A percentile compares a stretch with the other conserved stretches of the same genome.
These are phyloP conservation scores for Dimargaris cristalligena DNA, from an alignment of 192 early-diverging fungal species.

Conservation along the genomic window DNA sequence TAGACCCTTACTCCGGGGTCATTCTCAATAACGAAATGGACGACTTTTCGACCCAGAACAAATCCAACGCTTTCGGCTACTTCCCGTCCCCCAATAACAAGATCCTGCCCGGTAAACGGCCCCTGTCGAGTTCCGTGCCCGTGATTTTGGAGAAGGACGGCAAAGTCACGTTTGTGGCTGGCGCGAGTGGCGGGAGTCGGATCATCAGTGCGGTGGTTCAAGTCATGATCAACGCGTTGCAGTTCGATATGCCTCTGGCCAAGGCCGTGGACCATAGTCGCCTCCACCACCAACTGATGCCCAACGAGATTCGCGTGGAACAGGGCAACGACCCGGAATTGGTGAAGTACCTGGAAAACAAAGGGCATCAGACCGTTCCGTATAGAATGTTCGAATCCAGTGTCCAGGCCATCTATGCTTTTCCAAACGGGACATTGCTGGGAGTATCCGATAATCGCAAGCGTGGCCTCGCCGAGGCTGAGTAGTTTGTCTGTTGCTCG, in stretches of 20 bases:
- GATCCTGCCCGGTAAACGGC: conserved; percentile 65
- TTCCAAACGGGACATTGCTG: conserved; percentile 24
- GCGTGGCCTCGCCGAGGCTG: conserved; percentile 44
- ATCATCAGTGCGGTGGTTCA: conserved; percentile 66
- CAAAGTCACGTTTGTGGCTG: conserved; percentile 39
- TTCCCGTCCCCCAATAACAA: conserved; percentile 70
- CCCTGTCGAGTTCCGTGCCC: conserved; percentile 49
- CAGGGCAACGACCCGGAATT: conserved; percentile 19
- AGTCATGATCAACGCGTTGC: conserved; percentile 55
- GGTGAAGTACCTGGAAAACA: conserved; percentile 18
- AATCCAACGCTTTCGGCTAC: conserved; percentile 60
- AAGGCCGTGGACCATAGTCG: conserved; percentile 57
- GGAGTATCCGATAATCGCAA: conserved; percentile 49
- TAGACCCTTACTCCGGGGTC: conserved; percentile 74
- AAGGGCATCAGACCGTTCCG: conserved; percentile 26
- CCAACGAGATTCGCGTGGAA: conserved; percentile 37
- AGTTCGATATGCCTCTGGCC: conserved; percentile 45
- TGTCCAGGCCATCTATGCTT: conserved; percentile 35
- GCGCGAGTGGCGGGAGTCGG: conserved; percentile 70
- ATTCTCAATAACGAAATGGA: conserved; percentile 95
- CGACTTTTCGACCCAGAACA: conserved; percentile 71
- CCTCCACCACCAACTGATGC: conserved; percentile 83
- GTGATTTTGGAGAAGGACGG: conserved; percentile 47
- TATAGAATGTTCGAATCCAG: conserved; percentile 24
- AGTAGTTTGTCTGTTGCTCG: conserved; percentile 15